Base-by-base conservation (phyloP, 2,329 filamentous ascomycete species). In the Huntiella decipiens region DNA sequence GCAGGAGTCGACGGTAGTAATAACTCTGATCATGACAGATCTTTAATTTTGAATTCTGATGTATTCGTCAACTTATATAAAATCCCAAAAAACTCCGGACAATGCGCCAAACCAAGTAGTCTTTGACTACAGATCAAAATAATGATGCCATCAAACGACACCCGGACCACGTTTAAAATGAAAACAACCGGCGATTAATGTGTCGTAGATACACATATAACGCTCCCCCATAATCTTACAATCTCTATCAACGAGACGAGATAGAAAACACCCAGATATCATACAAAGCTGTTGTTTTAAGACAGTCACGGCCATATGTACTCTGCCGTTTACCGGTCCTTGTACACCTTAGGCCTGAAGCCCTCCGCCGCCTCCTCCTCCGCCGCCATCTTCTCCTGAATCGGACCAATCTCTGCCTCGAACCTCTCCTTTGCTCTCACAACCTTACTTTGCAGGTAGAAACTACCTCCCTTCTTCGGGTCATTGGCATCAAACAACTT, bases 371-470 rank as follows among this genome's bases (percentile, higher is more conserved):
- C 56, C 62, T 94, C 86, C 47, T 79, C 78, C 57, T 93, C 85
- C 56, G 76, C 69, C 54, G 78, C 76, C 11, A 73, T 71, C 58
- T 79, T 77, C 58, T 83, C 79, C 56, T 77, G 69, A 50, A 78
- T 73, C 49, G 82, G 77, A 52, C 77, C 71, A 36, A 91, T 66
- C 63, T 98, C 88, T 56, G 80, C 71, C 66, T 96, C 88, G 64
- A 98, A 81, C 52, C 91, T 71, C 65, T 98, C 88, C 56, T 88
- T 75, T 49, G 91, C 91, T 51, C 91, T 72, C 54, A 96, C 65
- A 46, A 98, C 77, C 66, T 98, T 98, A 70, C 88, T 96, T 65
- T 98, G 91, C 42, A 98, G 70, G 63, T 98, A 98, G 64, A 98
- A 98, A 57, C 86, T 95, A 45, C 91, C 91, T 33, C 91, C 91